These are phyloP conservation scores for Musa balbisiana DNA, from an alignment of 202 grass and related monocot genomes.

Conservation along the genomic window DNA sequence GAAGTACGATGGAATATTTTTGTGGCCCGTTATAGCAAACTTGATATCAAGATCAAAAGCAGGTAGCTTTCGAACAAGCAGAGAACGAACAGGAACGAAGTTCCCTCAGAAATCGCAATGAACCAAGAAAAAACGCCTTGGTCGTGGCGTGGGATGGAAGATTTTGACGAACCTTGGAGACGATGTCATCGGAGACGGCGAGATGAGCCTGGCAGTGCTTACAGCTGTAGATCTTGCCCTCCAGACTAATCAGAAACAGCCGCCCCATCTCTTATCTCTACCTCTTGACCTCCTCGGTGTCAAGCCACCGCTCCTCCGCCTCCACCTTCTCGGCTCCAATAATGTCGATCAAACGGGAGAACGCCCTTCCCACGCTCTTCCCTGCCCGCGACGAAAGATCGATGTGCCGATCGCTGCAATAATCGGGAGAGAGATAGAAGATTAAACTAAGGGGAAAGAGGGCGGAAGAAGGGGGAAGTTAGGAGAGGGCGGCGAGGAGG, in stretches of 20 bases:
- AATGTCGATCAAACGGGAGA: neutral
- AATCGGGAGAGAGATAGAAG: neutral
- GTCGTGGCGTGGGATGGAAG: no score
- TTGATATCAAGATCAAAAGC: no score
- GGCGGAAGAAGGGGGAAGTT: neutral
- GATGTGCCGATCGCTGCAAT: neutral
- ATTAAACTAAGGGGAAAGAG: neutral
- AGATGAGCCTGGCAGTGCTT: slow-evolving; percentile 82
- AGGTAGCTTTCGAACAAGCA: no score
- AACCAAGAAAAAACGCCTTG: neutral
- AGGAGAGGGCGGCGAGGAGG: neutral
- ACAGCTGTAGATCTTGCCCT: slow-evolving; percentile 90
- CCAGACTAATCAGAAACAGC: slow-evolving; percentile 67
- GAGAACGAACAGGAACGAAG: no score
- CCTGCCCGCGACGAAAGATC: neutral
- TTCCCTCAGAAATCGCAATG: neutral
- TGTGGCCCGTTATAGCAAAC: no score
- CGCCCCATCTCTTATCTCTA: slow-evolving; percentile 42
- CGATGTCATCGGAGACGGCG: slow-evolving; percentile 50
- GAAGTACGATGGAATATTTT: no score
- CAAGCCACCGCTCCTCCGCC: neutral
- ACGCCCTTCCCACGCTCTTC: neutral
- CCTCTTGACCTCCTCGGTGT: neutral
- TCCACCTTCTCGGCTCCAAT: neutral
- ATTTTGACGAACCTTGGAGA: slow-evolving; percentile 55